These are phyloP conservation scores for Thermomyces lanuginosus DNA, from an alignment of 2,329 filamentous ascomycete species.

Conservation along the genomic window DNA sequence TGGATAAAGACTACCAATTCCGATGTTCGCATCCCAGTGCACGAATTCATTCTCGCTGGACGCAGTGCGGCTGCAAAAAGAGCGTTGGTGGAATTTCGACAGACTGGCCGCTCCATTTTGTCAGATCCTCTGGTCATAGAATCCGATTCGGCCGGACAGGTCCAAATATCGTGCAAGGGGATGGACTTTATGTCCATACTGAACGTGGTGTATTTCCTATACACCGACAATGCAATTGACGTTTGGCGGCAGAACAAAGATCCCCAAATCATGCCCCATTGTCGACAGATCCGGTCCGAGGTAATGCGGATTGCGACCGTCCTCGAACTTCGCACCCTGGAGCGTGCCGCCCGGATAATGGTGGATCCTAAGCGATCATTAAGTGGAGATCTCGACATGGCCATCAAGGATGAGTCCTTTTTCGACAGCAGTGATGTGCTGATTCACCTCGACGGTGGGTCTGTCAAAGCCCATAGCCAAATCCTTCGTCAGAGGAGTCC, in stretches of 20 bases:
- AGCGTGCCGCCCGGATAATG: constrained; percentile 63
- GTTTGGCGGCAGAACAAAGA: constrained; percentile 68
- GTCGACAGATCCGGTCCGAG: constrained; percentile 64
- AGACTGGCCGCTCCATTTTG: constrained; percentile 38
- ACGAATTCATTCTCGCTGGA: constrained; percentile 63
- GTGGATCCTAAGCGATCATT: constrained; percentile 47
- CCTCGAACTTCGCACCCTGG: constrained; percentile 54
- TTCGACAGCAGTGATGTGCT: constrained; percentile 67
- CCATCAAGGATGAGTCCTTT: constrained; percentile 51
- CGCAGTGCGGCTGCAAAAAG: constrained; percentile 54
- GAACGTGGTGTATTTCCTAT: constrained; percentile 64
- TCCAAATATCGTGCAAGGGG: constrained; percentile 48
- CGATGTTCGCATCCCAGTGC: constrained; percentile 58
- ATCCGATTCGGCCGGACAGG: constrained; percentile 34
- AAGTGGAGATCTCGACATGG: constrained; percentile 58
- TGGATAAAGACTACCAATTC: constrained; percentile 43
- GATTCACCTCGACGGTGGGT: constrained; percentile 58
- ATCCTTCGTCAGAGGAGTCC: constrained; percentile 71
- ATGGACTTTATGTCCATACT: constrained; percentile 65
- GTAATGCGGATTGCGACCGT: constrained; percentile 70
- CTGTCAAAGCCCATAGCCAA: constrained; percentile 56
- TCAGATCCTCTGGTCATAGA: constrained; percentile 46
- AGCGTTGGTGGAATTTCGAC: constrained; percentile 42
- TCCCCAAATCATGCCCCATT: constrained; percentile 50
- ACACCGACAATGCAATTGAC: constrained; percentile 64